A percentile compares a stretch with the other conserved stretches of the same genome.
These are phyloP conservation scores for Biscutella auriculata DNA, from an alignment of 441 rosid species.

Conservation along the genomic window DNA sequence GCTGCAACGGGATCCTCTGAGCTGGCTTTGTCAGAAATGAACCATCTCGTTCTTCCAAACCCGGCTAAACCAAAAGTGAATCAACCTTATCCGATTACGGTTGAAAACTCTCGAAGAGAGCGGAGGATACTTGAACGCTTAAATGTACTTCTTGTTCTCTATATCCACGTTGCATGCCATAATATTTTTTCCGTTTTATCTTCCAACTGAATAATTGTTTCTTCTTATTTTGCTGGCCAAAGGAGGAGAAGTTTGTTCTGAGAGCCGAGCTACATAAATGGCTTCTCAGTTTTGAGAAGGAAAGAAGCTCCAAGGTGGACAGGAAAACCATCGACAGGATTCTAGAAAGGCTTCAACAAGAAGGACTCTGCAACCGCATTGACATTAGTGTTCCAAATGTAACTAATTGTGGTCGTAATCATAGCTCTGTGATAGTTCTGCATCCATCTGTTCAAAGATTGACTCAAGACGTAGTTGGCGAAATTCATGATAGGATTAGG, in stretches of 20 bases:
- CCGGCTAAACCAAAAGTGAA: conserved; percentile 29
- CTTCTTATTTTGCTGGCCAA: conserved; percentile 24
- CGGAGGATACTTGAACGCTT: conserved; percentile 73
- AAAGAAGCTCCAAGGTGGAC: conserved; percentile 60
- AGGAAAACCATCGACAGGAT: conserved; percentile 76
- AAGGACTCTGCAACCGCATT: conserved; percentile 71
- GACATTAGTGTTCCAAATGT: conserved; percentile 57
- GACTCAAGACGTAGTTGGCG: conserved; percentile 48
- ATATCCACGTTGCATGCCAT: not conserved
- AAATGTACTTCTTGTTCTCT: conserved; percentile 36
- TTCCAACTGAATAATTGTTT: conserved; percentile 11
- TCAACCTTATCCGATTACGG: conserved; percentile 40
- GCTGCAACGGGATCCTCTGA: conserved; percentile 28
- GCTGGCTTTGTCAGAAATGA: conserved; percentile 28
- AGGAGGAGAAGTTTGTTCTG: conserved; percentile 77
- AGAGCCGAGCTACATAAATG: conserved; percentile 72
- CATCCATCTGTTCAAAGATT: conserved; percentile 67
- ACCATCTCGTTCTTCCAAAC: conserved; percentile 19
- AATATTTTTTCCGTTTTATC: not conserved
- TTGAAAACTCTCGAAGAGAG: conserved; percentile 72
- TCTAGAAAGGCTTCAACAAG: conserved; percentile 66
- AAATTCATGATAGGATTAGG: conserved; percentile 69
- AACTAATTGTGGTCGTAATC: conserved; percentile 67
- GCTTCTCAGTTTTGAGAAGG: conserved; percentile 79
- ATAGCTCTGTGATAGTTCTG: conserved; percentile 51